These are phyloP conservation scores for Spergularia azorica DNA, from an alignment of 179 eudicot genomes.

Conservation along the genomic window DNA sequence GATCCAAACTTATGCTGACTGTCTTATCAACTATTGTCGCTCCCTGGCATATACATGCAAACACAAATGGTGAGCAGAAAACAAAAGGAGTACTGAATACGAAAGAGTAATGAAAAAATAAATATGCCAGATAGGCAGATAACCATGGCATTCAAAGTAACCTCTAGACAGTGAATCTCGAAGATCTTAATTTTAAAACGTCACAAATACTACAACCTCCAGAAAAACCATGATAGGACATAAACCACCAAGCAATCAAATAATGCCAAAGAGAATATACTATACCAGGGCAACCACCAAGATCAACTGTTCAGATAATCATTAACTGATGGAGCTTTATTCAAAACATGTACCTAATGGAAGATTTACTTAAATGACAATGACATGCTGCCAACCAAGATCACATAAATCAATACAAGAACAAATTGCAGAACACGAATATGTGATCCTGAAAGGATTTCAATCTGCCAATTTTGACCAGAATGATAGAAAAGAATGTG, in stretches of 20 bases:
- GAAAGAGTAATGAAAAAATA: not conserved
- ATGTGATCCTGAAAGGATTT: not conserved
- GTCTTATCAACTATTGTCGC: slow-evolving; percentile 18
- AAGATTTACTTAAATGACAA: not conserved
- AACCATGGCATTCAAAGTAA: not conserved
- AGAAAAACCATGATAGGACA: not conserved
- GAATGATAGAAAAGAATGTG: not conserved
- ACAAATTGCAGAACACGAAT: not conserved
- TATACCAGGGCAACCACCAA: too few species aligned
- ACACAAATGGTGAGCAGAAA: not conserved
- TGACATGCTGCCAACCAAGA: not conserved
- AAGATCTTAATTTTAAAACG: not conserved
- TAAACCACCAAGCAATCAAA: not conserved
- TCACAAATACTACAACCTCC: not conserved
- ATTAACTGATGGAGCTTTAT: not conserved
- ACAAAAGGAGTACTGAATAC: not conserved
- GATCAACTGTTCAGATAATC: too few species aligned
- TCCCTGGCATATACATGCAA: slow-evolving; percentile 6
- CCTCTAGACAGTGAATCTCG: not conserved
- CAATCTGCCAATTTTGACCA: not conserved
- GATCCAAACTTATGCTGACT: slow-evolving; percentile 18
- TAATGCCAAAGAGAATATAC: not conserved
- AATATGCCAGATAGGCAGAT: not conserved
- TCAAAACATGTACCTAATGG: not conserved
- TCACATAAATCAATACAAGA: not conserved